Percentiles rank a stretch among this genome's conserved stretches.
Evolutionary conservation across 495 filamentous ascomycete genomes (phyloP).

Genomic region (Neurospora terricola): DNA sequence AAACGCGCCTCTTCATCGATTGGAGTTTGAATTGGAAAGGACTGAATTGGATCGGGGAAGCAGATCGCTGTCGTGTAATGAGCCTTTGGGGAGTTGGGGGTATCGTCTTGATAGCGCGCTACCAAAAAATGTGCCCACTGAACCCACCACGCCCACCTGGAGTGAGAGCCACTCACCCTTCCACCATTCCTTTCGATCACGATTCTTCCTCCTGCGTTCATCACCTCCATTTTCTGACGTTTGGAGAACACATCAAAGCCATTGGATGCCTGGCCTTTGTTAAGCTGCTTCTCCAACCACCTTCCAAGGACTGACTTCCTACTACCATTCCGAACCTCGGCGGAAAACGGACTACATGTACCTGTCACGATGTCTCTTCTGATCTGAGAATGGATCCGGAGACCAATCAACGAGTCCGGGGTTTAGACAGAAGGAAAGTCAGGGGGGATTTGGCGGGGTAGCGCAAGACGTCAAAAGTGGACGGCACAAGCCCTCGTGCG

Average conservation of each 20-base stretch:
- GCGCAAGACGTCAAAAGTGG: background rate
- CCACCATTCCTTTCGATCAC: background rate
- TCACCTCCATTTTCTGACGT: background rate
- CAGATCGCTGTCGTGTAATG: background rate
- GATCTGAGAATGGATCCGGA: background rate
- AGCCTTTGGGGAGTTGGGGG: background rate
- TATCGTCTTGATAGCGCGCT: background rate
- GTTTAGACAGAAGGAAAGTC: background rate
- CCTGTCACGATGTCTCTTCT: background rate
- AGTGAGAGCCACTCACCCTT: background rate
- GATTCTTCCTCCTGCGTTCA: no score
- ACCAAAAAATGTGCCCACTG: background rate
- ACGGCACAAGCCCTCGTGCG: background rate
- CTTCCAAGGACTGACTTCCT: background rate
- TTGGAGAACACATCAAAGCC: background rate
- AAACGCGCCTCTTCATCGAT: background rate
- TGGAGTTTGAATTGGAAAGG: background rate
- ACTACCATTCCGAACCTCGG: background rate
- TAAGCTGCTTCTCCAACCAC: background rate
- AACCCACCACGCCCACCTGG: background rate
- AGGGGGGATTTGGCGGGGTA: background rate
- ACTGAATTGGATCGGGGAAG: background rate
- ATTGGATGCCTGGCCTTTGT: background rate
- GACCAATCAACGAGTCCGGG: background rate
- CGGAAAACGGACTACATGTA: background rate